A percentile compares a stretch with the other conserved stretches of the same genome.
phyloP scores from a whole-genome alignment of 2,329 filamentous ascomycete genomes.

The Fusarium buxicola region DNA sequence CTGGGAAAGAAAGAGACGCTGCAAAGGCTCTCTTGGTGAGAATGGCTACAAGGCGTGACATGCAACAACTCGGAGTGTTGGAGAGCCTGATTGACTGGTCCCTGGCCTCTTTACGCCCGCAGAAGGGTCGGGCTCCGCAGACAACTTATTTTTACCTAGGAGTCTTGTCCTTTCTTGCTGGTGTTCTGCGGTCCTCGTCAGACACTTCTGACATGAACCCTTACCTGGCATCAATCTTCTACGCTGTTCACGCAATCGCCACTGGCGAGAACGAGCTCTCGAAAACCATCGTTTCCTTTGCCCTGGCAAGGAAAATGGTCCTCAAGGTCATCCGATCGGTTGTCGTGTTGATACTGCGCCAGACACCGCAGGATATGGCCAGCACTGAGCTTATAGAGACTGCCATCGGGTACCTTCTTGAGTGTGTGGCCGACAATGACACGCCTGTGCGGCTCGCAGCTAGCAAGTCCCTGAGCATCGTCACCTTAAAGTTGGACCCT shows the following conservation, averaged over 20 bases:
- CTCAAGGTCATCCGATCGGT: constrained; percentile 88
- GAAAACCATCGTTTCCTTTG: constrained; percentile 73
- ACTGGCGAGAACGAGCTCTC: constrained; percentile 61
- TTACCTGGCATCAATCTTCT: constrained; percentile 74
- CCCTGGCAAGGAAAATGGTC: constrained; percentile 82
- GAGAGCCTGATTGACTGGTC: constrained; percentile 77
- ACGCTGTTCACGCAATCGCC: constrained; percentile 69
- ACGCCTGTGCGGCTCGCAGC: constrained; percentile 91
- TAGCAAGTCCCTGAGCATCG: constrained; percentile 90
- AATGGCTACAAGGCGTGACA: constrained; percentile 85
- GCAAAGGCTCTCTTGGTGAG: constrained; percentile 86
- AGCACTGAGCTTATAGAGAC: constrained; percentile 76
- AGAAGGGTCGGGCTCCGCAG: constrained; percentile 49
- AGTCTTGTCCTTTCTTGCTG: constrained; percentile 81
- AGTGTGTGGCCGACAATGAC: constrained; percentile 84
- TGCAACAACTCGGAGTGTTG: constrained; percentile 82
- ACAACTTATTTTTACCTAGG: constrained; percentile 83
- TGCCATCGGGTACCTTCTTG: constrained; percentile 83
- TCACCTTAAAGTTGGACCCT: constrained; percentile 81
- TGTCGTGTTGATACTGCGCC: constrained; percentile 72
- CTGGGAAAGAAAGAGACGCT: constrained; percentile 90
- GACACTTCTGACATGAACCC: constrained; percentile 80
- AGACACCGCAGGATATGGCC: constrained; percentile 54
- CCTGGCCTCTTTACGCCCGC: constrained; percentile 67
- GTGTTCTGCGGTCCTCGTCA: constrained; percentile 74